These are phyloP conservation scores for Brasenia schreberi DNA, from an alignment of 164 flowering plant genomes.

Conservation along the genomic window DNA sequence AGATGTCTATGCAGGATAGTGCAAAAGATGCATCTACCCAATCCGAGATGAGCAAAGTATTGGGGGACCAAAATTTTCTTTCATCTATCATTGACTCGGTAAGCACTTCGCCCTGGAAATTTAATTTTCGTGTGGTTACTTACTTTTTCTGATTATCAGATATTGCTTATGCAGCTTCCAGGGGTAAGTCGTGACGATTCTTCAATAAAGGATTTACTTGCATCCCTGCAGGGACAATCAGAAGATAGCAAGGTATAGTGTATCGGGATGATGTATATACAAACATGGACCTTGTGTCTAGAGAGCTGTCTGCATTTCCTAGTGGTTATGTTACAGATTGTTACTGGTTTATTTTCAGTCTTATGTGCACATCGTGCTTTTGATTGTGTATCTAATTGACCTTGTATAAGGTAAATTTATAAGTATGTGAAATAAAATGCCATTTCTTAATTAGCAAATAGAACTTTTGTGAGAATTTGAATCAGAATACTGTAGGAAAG, in stretches of 20 bases:
- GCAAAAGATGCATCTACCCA: not conserved
- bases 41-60: not conserved
- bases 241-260: not conserved
- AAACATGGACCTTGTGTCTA: too few species aligned
- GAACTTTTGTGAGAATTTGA: too few species aligned
- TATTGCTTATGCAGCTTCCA: not conserved
- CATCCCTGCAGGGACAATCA: not conserved
- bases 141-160: not conserved
- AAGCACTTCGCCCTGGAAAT: not conserved
- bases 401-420: too few species aligned
- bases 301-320: too few species aligned
- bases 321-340: too few species aligned
- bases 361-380: too few species aligned
- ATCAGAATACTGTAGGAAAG: too few species aligned
- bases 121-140: not conserved
- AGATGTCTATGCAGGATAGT: not conserved
- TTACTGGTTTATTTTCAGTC: too few species aligned
- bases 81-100: not conserved
- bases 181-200: not conserved
- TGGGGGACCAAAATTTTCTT: not conserved
- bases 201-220: not conserved
- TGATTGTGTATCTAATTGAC: too few species aligned
- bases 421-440: too few species aligned
- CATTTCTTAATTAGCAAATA: too few species aligned
- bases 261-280: not conserved